phyloP scores from a whole-genome alignment of 495 filamentous ascomycete species.

The Lentithecium fluviatile region DNA sequence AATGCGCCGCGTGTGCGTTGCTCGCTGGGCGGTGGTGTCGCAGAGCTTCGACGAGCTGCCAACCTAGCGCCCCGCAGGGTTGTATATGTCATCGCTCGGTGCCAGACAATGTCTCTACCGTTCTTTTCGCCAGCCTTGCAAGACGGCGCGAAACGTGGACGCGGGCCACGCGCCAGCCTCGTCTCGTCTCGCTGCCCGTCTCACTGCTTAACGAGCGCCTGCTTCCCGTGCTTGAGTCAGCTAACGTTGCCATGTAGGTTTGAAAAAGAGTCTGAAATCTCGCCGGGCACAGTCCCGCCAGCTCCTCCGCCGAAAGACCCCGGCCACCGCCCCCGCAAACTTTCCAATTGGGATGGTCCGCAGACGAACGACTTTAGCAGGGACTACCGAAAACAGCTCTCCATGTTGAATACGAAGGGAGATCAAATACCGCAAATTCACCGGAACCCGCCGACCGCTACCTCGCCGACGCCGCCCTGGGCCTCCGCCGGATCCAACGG shows the following conservation, averaged over 20 bases:
- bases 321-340: conserved; percentile 36
- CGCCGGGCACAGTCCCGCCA: conserved; percentile 45
- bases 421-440: conserved; percentile 53
- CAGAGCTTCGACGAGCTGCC: conserved; percentile 8
- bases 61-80: neutral
- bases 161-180: conserved; percentile 18
- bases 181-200: conserved; percentile 21
- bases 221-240: neutral
- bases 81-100: neutral
- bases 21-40: neutral
- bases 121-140: neutral
- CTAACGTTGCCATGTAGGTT: conserved; percentile 27
- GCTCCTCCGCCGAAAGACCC: conserved; percentile 38
- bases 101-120: conserved; percentile 4
- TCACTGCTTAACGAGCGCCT: conserved; percentile 15
- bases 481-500: conserved; percentile 22
- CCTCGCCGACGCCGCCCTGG: conserved; percentile 43
- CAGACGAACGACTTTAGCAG: conserved; percentile 58
- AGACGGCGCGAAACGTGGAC: neutral
- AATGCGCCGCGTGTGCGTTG: neutral
- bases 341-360: conserved; percentile 44
- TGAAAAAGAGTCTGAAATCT: conserved; percentile 41
- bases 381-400: conserved; percentile 70
- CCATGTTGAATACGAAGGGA: conserved; percentile 61
- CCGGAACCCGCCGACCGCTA: conserved; percentile 54